A percentile compares a stretch with the other conserved stretches of the same genome.
phyloP scores from a whole-genome alignment of 2,329 filamentous ascomycete genomes.

The Scedosporium boydii region DNA sequence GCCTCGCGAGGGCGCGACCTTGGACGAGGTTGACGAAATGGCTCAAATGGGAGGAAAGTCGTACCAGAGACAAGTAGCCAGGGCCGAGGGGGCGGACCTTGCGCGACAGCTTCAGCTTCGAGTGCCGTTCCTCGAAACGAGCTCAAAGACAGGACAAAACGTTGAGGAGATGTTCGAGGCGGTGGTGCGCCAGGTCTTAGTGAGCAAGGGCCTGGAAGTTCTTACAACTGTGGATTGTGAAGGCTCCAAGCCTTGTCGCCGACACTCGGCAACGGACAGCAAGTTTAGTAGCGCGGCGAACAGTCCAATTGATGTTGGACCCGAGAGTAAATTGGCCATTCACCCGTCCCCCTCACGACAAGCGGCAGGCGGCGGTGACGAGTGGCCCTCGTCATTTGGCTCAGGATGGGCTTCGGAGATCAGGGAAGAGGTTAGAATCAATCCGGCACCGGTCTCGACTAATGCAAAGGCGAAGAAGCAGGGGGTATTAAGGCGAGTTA shows the following conservation, averaged over 20 bases:
- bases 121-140: slow-evolving; percentile 64
- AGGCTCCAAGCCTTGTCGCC: not conserved
- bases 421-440: not conserved
- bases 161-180: slow-evolving; percentile 62
- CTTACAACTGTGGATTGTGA: slow-evolving; percentile 8
- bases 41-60: not conserved
- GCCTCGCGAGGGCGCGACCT: slow-evolving; percentile 15
- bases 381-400: not conserved
- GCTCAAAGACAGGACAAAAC: slow-evolving; percentile 60
- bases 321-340: not conserved
- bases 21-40: not conserved
- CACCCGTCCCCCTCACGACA: not conserved
- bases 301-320: not conserved
- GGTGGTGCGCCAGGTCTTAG: slow-evolving; percentile 25
- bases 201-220: not conserved
- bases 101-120: slow-evolving; percentile 53
- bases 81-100: slow-evolving; percentile 41
- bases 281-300: not conserved
- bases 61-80: slow-evolving; percentile 27
- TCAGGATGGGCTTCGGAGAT: not conserved
- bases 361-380: not conserved
- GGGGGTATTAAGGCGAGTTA: not conserved
- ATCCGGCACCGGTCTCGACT: not conserved
- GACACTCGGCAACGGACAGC: not conserved
- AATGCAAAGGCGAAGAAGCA: not conserved